A percentile compares a stretch with the other conserved stretches of the same genome.
Evolutionary conservation across 441 rosid species (phyloP).

Genomic region (Omphalea diandra): DNA sequence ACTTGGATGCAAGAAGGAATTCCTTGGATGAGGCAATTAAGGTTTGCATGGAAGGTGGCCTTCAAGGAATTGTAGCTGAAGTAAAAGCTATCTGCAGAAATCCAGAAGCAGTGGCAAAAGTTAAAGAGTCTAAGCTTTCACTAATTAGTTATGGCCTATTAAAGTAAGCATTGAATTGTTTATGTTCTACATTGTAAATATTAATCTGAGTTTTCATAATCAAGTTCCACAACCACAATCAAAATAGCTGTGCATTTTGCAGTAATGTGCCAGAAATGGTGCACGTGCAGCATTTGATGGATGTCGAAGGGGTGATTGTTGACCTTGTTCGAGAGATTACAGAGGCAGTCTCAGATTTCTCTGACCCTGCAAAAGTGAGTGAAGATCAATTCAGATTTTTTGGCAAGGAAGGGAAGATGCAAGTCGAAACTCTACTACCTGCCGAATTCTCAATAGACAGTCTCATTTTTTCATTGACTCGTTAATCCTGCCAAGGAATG

Average conservation of each 20-base stretch:
- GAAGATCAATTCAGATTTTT: conserved; percentile 22
- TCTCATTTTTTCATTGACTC: neutral
- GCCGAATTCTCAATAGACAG: neutral
- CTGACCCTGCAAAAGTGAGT: conserved; percentile 18
- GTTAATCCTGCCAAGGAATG: neutral
- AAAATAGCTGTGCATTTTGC: conserved; percentile 17
- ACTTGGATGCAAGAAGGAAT: conserved; percentile 64
- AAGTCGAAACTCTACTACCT: conserved; percentile 11
- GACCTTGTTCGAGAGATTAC: conserved; percentile 72
- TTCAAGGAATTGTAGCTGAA: conserved; percentile 90
- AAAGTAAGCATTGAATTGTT: conserved; percentile 40
- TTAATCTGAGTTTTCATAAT: neutral
- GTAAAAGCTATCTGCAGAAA: conserved; percentile 65
- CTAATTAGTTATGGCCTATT: conserved; percentile 72
- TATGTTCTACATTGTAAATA: no score
- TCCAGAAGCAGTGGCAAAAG: conserved; percentile 62
- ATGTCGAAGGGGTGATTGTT: conserved; percentile 82
- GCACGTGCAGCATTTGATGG: conserved; percentile 76
- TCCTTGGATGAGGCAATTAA: conserved; percentile 75
- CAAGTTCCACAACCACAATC: neutral
- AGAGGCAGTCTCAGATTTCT: conserved; percentile 38
- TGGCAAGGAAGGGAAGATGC: conserved; percentile 22
- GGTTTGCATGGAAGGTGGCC: conserved; percentile 65
- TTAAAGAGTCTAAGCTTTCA: conserved; percentile 68
- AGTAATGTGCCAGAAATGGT: conserved; percentile 75